Percentiles rank a stretch among this genome's conserved stretches.
Evolutionary conservation across 495 filamentous ascomycete species (phyloP).

Genomic region (Aspergillus bridgeri): DNA sequence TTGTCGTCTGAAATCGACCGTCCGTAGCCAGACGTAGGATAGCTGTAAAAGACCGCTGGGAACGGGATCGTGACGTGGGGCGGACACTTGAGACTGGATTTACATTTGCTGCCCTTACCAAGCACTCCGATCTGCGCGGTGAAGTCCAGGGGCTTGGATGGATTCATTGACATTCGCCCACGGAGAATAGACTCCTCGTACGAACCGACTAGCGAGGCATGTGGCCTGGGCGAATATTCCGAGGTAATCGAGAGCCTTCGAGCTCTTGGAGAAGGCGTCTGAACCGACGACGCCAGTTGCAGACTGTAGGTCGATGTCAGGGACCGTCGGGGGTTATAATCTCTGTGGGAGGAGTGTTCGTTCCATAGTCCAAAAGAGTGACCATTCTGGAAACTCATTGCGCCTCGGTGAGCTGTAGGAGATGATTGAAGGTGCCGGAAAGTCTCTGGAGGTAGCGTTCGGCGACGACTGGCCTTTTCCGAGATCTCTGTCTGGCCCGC

Average conservation of each 20-base stretch:
- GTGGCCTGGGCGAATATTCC: constrained; percentile 72
- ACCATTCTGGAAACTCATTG: constrained; percentile 16
- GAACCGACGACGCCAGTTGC: constrained; percentile 55
- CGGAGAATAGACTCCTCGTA: constrained; percentile 96
- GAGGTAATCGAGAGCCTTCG: constrained; percentile 71
- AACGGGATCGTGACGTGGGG: constrained; percentile 91
- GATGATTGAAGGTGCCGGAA: constrained; percentile 43
- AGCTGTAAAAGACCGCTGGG: constrained; percentile 95
- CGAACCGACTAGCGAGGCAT: constrained; percentile 94
- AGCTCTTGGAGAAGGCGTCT: constrained; percentile 54
- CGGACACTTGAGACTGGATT: constrained; percentile 78
- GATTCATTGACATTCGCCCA: constrained; percentile 94
- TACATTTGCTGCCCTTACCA: constrained; percentile 86
- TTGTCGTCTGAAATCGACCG: constrained; percentile 67
- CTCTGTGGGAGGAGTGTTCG: constrained; percentile 58
- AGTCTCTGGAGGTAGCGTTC: constrained; percentile 58
- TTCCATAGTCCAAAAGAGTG: constrained; percentile 41
- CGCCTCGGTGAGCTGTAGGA: constrained; percentile 20
- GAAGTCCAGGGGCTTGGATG: constrained; percentile 90
- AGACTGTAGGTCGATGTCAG: constrained; percentile 60
- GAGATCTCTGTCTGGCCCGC: constrained; percentile 31
- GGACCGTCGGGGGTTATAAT: constrained; percentile 70
- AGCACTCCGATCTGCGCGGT: constrained; percentile 94
- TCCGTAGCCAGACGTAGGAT: constrained; percentile 61
- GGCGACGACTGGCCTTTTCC: constrained; percentile 51